Evolutionary conservation across 306 rosid genomes (phyloP).

Genomic region (Quillaja saponaria): DNA sequence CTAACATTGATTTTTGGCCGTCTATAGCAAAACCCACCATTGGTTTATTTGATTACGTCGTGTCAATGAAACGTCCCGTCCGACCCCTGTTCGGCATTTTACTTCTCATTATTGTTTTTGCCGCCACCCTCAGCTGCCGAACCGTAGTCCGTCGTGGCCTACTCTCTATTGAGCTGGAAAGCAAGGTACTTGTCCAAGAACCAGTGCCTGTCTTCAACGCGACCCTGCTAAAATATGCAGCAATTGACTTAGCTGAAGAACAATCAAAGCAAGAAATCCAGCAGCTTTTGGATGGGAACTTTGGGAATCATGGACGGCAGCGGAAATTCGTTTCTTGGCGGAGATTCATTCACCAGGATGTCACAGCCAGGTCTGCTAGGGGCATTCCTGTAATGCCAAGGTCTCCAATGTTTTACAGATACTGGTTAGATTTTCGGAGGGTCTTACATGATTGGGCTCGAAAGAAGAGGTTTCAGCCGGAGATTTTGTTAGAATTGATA

Average conservation of each 20-base stretch:
- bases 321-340: conserved; percentile 74
- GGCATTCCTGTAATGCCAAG: conserved; percentile 49
- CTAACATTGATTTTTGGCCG: conserved; percentile 38
- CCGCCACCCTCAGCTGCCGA: conserved; percentile 60
- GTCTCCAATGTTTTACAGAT: conserved; percentile 76
- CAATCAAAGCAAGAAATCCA: conserved; percentile 58
- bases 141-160: conserved; percentile 47
- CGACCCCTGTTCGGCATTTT: conserved; percentile 65
- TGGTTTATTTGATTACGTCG: conserved; percentile 28
- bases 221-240: conserved; percentile 68
- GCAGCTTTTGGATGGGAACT: conserved; percentile 72
- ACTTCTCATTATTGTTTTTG: conserved; percentile 50
- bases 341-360: conserved; percentile 57
- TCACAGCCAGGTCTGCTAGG: conserved; percentile 33
- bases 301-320: conserved; percentile 68
- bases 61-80: conserved; percentile 74
- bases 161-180: conserved; percentile 51
- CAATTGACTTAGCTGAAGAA: conserved; percentile 59
- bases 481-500: conserved; percentile 62
- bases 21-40: conserved; percentile 40
- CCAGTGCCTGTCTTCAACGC: conserved; percentile 50
- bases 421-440: conserved; percentile 79
- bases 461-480: conserved; percentile 57
- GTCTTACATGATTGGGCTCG: conserved; percentile 63
- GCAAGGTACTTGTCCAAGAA: conserved; percentile 30